phyloP scores from a whole-genome alignment of 2,329 filamentous ascomycete genomes.

The Shiraia bambusicola region DNA sequence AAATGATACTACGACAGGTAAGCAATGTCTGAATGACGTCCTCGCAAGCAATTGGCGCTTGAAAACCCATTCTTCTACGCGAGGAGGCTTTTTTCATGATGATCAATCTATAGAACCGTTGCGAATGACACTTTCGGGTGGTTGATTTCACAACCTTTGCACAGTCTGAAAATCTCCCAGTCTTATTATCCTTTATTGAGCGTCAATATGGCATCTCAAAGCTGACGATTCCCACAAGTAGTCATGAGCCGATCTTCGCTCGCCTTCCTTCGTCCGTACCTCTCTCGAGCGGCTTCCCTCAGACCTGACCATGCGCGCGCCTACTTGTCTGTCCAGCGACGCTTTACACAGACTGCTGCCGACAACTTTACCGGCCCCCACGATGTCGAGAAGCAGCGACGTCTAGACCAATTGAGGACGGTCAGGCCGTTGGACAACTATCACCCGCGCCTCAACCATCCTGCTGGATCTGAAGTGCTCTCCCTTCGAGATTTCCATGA shows the following conservation, averaged over 20 bases:
- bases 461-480: constrained; percentile 18
- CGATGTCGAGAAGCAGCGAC: constrained; percentile 53
- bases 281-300: constrained; percentile 46
- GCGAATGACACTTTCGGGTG: constrained; percentile 62
- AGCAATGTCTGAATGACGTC: background rate
- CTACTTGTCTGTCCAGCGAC: constrained; percentile 49
- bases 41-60: background rate
- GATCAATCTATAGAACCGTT: constrained; percentile 62
- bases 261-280: constrained; percentile 59
- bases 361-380: constrained; percentile 33
- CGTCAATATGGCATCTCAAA: too few species aligned
- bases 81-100: constrained; percentile 30
- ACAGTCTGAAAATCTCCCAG: constrained; percentile 34
- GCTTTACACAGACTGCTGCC: constrained; percentile 24
- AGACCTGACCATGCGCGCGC: constrained; percentile 52
- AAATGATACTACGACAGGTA: constrained; percentile 14
- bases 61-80: background rate
- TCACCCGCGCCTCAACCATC: constrained; percentile 55
- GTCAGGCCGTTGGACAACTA: constrained; percentile 52
- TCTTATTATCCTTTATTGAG: background rate
- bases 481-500: constrained; percentile 33
- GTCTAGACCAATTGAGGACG: constrained; percentile 57
- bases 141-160: constrained; percentile 52
- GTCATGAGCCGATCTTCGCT: constrained; percentile 52
- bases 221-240: constrained; percentile 40